Conservation (phyloP, 345 rosid genomes). For the Sapria himalayana region DNA sequence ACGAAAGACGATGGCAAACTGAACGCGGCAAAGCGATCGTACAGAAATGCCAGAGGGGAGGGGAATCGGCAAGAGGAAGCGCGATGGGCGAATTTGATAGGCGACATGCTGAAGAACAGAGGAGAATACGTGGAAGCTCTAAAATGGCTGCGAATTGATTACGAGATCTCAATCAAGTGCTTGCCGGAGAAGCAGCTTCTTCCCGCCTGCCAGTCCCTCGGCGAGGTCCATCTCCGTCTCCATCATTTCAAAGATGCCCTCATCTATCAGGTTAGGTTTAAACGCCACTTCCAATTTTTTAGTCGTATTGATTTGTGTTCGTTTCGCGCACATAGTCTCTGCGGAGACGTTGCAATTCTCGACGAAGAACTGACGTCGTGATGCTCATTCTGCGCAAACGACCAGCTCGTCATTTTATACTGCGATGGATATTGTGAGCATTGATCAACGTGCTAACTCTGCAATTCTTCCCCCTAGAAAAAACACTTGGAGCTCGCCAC, state of each 20-base stretch:
- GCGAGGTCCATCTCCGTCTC: conserved; percentile 65
- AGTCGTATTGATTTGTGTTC: no score
- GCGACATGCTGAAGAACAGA: conserved; percentile 49
- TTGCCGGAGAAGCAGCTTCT: conserved; percentile 55
- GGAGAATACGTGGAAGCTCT: conserved; percentile 89
- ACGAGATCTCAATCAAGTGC: conserved; percentile 39
- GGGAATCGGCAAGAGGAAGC: conserved; percentile 84
- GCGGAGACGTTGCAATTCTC: no score
- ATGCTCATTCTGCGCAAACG: no score
- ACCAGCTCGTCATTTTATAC: no score
- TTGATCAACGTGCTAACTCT: no score
- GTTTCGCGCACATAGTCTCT: no score
- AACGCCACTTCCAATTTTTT: neutral
- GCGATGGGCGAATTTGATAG: conserved; percentile 78
- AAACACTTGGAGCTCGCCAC: conserved; percentile 75
- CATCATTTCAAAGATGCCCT: conserved; percentile 46
- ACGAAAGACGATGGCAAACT: conserved; percentile 22
- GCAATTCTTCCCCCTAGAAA: no score
- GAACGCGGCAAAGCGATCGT: conserved; percentile 39
- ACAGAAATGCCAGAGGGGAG: conserved; percentile 34
- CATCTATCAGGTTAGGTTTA: conserved; percentile 37
- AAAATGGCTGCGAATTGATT: conserved; percentile 65
- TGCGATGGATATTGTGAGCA: no score
- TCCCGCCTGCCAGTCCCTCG: conserved; percentile 80
- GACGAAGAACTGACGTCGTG: no score